These are phyloP conservation scores for Clitoria ternatea DNA, from an alignment of 306 rosid genomes.

Conservation along the genomic window DNA sequence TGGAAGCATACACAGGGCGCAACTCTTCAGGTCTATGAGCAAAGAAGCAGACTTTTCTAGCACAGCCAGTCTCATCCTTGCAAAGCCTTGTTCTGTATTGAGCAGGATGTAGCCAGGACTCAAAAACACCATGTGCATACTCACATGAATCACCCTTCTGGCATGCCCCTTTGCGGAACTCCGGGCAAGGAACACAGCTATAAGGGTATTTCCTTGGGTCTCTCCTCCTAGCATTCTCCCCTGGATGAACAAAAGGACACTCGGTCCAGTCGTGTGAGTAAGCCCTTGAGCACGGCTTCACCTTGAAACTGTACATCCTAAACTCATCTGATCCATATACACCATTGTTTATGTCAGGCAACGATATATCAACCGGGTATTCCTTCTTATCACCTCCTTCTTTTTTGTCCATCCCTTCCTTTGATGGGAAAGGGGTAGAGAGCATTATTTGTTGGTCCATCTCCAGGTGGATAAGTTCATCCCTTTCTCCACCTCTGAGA, in stretches of 20 bases:
- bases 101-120: slow-evolving; percentile 99
- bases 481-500: slow-evolving; percentile 57
- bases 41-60: slow-evolving; percentile 92
- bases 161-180: slow-evolving; percentile 92
- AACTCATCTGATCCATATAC: slow-evolving; percentile 83
- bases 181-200: slow-evolving; percentile 98
- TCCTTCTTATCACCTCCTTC: slow-evolving; percentile 88
- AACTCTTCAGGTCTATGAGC: slow-evolving; percentile 89
- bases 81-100: slow-evolving; percentile 96
- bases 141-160: slow-evolving; percentile 88
- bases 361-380: slow-evolving; percentile 73
- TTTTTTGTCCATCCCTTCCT: slow-evolving; percentile 59
- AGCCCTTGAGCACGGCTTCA: slow-evolving; percentile 99
- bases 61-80: slow-evolving; percentile 93
- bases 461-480: slow-evolving; percentile 33
- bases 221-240: slow-evolving; percentile 98
- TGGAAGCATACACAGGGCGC: slow-evolving; percentile 90
- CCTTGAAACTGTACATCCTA: slow-evolving; percentile 96
- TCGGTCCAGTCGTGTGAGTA: slow-evolving; percentile 99
- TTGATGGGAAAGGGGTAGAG: slow-evolving; percentile 17
- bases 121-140: slow-evolving; percentile 96
- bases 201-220: slow-evolving; percentile 97
- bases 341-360: slow-evolving; percentile 95
- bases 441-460: slow-evolving; percentile 41
- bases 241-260: slow-evolving; percentile 98